Base-by-base conservation (phyloP, 2,329 filamentous ascomycete species). In the Metarhizium brunneum region DNA sequence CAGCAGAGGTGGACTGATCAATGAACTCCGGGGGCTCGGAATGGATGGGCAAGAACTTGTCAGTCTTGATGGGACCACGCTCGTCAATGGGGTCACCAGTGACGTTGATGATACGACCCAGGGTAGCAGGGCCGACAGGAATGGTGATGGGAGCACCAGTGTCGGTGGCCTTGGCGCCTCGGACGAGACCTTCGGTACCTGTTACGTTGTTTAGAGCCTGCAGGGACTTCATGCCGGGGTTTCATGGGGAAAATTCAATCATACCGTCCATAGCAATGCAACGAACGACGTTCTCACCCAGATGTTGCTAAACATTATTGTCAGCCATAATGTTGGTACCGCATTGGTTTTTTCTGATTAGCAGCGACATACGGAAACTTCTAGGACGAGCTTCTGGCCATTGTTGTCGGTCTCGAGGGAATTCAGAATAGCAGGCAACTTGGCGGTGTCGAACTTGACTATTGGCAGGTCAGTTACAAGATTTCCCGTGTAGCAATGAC, bases 231-330 rank as follows among this genome's bases (percentile, higher is more conserved):
- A 20, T 16, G 16, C 38, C 30, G 25, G 25, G 20, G 25, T 43
- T 50, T 47, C 8, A 20, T 2, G 20, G 42, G 16, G 42, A 20
- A 8, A 18, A 45, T 18, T 20, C 0, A 75, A 35, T 35, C 84
- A 77, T 86, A 95, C 92, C 94, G 80, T 99, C 94, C 94, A 99
- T 99, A 79, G 94, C 94, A 95, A 99, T 99, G 78, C 90, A 95
- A 78, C 94, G 87, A 76, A 99, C 94, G 73, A 96, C 90, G 83
- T 90, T 96, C 83, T 99, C 90, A 81, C 94, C 94, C 77, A 99
- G 55, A 54, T 43, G 6, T n/a, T 16, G 47, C 4, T 48, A 25
- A 32, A 30, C 6, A 14, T 11, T 11, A 16, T 5, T 40, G 11
- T 40, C 32, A 35, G 32, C 32, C 32, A 35, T 35, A 11, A 5